Evolutionary conservation across 1,284 basidiomycete genomes (phyloP).

Genomic region (Kwoniella shivajii): DNA sequence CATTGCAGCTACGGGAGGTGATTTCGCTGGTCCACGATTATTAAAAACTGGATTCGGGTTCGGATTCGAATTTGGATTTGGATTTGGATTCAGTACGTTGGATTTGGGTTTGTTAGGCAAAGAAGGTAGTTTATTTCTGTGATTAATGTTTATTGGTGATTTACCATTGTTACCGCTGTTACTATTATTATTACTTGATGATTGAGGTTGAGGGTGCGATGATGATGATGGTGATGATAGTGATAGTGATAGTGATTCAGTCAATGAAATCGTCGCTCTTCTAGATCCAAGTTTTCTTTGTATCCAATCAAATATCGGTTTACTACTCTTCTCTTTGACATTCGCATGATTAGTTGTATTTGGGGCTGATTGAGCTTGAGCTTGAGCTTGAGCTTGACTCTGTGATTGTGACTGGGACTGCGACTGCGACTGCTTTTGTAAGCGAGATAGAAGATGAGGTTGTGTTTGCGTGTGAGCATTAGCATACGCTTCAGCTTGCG

Average conservation of each 20-base stretch:
- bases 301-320: conserved; percentile 89
- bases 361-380: background rate
- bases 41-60: too few relatives aligned
- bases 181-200: background rate
- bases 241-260: conserved; percentile 6
- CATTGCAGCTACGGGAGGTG: too few relatives aligned
- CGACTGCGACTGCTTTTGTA: too few relatives aligned
- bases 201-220: background rate
- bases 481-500: conserved; percentile 36
- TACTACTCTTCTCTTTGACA: conserved; percentile 41
- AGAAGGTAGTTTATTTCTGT: conserved; percentile 5
- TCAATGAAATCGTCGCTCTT: conserved; percentile 26
- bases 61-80: too few relatives aligned
- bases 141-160: conserved; percentile 1
- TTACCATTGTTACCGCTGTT: background rate
- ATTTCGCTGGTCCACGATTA: too few relatives aligned
- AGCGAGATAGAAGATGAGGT: background rate
- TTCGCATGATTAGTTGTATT: background rate
- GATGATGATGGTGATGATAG: background rate
- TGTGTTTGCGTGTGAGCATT: conserved; percentile 22
- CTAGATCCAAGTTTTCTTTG: conserved; percentile 69
- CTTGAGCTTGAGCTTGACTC: background rate
- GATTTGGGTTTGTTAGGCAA: conserved; percentile 4
- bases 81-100: background rate
- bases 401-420: too few relatives aligned